Evolutionary conservation across 139 green algal species (phyloP).

Genomic region (Tetraselmis striata): DNA sequence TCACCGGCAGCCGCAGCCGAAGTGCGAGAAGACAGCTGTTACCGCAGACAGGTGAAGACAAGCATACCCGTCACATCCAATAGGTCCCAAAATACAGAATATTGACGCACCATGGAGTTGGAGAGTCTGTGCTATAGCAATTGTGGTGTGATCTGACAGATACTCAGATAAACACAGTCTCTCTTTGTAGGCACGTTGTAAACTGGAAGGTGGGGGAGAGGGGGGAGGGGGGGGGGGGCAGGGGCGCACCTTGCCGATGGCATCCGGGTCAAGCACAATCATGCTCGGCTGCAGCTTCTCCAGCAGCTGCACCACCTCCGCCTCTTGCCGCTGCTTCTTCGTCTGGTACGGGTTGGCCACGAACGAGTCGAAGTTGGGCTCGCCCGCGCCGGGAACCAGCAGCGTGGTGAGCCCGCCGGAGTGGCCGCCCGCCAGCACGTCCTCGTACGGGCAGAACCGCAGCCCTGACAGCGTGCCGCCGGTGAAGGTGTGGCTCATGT

Average conservation of each 20-base stretch:
- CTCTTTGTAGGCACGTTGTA: no score
- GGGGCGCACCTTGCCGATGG: slow-evolving; percentile 61
- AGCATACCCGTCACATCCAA: no score
- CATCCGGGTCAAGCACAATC: slow-evolving; percentile 87
- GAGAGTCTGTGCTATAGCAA: no score
- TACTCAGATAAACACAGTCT: no score
- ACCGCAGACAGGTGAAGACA: no score
- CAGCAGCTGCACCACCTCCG: slow-evolving; percentile 85
- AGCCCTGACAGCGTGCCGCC: slow-evolving; percentile 37
- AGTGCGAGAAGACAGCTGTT: neutral
- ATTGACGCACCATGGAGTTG: no score
- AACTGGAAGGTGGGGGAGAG: no score
- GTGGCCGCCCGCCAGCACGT: slow-evolving; percentile 82
- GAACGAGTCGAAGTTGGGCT: slow-evolving; percentile 96
- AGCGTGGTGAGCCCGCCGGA: slow-evolving; percentile 50
- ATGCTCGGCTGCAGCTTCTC: slow-evolving; percentile 96
- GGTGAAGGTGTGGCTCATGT: slow-evolving; percentile 73
- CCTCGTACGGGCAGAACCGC: slow-evolving; percentile 92
- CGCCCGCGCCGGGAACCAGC: slow-evolving; percentile 87
- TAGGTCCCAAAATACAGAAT: no score
- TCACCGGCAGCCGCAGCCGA: no score
- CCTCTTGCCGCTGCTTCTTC: slow-evolving; percentile 71
- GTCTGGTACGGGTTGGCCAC: slow-evolving; percentile 88
- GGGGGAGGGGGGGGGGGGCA: no score
- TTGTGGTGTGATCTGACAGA: no score